A percentile compares a stretch with the other conserved stretches of the same genome.
phyloP scores from a whole-genome alignment of 192 early-diverging fungal species.

The Coemansia aciculifera region DNA sequence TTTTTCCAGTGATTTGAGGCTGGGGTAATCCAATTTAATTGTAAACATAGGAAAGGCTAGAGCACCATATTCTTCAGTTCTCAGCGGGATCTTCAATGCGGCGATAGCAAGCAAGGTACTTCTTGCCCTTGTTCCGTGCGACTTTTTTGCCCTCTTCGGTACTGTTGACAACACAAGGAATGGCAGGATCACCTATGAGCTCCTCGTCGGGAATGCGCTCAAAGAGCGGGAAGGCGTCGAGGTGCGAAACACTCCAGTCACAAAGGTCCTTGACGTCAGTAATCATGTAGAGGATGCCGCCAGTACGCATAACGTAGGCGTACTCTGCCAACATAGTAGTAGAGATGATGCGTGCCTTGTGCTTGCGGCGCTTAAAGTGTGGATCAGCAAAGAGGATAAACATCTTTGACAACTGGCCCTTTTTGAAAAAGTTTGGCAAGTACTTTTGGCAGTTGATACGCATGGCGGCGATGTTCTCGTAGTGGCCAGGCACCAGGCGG shows the following conservation, averaged over 20 bases:
- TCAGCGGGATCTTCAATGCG: constrained; percentile 65
- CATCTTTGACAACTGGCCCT: constrained; percentile 92
- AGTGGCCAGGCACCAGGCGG: constrained; percentile 64
- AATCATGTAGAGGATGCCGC: constrained; percentile 94
- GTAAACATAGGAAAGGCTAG: neutral
- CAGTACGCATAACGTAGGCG: constrained; percentile 87
- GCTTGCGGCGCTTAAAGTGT: constrained; percentile 98
- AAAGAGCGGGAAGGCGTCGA: constrained; percentile 94
- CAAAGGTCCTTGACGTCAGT: constrained; percentile 92
- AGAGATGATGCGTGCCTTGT: constrained; percentile 96
- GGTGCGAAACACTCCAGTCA: constrained; percentile 94
- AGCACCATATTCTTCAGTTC: neutral
- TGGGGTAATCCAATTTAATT: neutral
- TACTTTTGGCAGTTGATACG: constrained; percentile 99
- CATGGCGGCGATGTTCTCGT: constrained; percentile 96
- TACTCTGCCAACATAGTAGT: constrained; percentile 89
- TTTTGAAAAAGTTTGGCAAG: constrained; percentile 95
- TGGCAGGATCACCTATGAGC: constrained; percentile 77
- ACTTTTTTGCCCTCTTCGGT: constrained; percentile 99
- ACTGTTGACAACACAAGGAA: constrained; percentile 77
- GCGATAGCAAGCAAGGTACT: constrained; percentile 86
- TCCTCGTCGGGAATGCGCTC: constrained; percentile 78
- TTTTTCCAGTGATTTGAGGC: neutral
- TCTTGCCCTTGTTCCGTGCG: constrained; percentile 91
- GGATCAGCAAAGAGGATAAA: constrained; percentile 99